phyloP scores from a whole-genome alignment of 139 green algal genomes.

The Coelastrella sp. region DNA sequence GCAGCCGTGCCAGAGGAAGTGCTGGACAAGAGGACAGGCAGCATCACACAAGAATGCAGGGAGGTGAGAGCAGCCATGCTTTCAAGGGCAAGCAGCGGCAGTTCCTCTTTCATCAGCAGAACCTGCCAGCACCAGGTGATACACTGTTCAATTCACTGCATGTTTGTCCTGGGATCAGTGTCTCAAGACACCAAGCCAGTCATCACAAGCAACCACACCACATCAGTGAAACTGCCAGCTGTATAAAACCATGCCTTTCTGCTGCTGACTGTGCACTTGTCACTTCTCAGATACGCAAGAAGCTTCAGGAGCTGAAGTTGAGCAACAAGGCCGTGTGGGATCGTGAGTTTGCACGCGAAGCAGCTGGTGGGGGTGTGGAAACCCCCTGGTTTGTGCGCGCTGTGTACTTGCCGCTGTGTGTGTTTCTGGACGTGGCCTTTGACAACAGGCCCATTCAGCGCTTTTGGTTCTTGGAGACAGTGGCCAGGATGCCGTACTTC shows the following conservation, averaged over 20 bases:
- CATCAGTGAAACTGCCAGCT: no score
- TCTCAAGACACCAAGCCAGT: no score
- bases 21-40: conserved; percentile 32
- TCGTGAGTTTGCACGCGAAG: conserved; percentile 74
- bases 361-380: conserved; percentile 48
- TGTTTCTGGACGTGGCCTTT: conserved; percentile 81
- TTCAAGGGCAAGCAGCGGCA: neutral
- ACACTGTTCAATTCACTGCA: neutral
- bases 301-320: conserved; percentile 77
- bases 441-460: conserved; percentile 80
- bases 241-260: neutral
- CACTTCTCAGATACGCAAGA: conserved; percentile 51
- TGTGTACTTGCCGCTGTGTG: conserved; percentile 77
- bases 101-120: neutral
- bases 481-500: conserved; percentile 91
- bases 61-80: neutral
- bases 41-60: conserved; percentile 19
- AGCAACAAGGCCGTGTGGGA: conserved; percentile 82
- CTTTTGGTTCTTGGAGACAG: conserved; percentile 76
- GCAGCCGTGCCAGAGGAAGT: conserved; percentile 23
- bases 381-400: conserved; percentile 68
- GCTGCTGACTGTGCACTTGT: neutral
- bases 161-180: no score
- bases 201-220: no score
- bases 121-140: neutral